These are phyloP conservation scores for Fusarium transvaalense DNA, from an alignment of 2,329 filamentous ascomycete genomes.

Conservation along the genomic window DNA sequence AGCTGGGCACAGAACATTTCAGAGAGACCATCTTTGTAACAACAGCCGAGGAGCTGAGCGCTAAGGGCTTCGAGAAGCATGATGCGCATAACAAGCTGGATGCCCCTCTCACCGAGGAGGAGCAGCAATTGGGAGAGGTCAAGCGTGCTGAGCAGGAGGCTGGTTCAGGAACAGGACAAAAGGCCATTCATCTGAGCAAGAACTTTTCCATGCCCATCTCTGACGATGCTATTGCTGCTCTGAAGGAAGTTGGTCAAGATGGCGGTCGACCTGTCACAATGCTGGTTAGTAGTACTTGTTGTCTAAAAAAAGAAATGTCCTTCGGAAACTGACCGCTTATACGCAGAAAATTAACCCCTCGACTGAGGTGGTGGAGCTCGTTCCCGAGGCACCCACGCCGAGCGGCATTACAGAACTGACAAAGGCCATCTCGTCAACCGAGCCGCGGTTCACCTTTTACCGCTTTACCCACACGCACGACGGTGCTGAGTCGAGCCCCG, in stretches of 20 bases:
- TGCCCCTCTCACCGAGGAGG: constrained; percentile 84
- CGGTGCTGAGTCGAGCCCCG: constrained; percentile 65
- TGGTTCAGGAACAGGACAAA: constrained; percentile 72
- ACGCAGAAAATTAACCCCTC: constrained; percentile 77
- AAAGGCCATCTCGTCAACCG: constrained; percentile 70
- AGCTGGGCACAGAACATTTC: constrained; percentile 84
- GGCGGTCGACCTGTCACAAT: constrained; percentile 69
- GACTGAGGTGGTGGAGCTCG: constrained; percentile 77
- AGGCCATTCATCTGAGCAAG: constrained; percentile 71
- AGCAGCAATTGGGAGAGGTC: constrained; percentile 77
- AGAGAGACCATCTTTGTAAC: constrained; percentile 81
- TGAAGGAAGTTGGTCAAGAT: constrained; percentile 69
- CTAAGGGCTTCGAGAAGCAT: constrained; percentile 77
- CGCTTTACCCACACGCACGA: constrained; percentile 71
- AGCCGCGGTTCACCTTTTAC: constrained; percentile 85
- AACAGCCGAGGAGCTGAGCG: constrained; percentile 74
- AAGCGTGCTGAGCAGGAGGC: constrained; percentile 82
- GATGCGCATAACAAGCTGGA: constrained; percentile 73
- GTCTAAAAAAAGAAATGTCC: not conserved
- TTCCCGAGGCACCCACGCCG: constrained; percentile 63
- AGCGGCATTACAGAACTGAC: constrained; percentile 70
- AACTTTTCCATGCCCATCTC: constrained; percentile 69
- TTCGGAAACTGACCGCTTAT: constrained; percentile 14
- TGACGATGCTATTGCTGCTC: constrained; percentile 72
- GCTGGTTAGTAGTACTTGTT: constrained; percentile 64